phyloP scores from a whole-genome alignment of 805 yeast genomes.

The Metschnikowia baotianmanensis region DNA sequence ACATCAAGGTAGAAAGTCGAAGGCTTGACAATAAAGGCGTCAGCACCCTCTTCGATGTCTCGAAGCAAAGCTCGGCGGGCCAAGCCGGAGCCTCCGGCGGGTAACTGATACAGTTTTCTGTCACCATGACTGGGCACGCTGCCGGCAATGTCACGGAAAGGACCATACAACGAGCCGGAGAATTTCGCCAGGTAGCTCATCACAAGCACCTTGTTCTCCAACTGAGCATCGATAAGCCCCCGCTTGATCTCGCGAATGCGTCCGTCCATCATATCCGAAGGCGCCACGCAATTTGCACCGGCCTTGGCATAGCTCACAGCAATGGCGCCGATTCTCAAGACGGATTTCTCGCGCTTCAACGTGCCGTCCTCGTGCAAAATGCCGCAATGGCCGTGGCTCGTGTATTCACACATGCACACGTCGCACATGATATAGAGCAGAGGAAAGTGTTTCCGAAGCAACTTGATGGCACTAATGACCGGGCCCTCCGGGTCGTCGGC shows the following conservation, averaged over 20 bases:
- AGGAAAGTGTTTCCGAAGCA: slow-evolving; percentile 67
- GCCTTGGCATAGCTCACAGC: slow-evolving; percentile 95
- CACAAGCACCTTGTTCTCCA: slow-evolving; percentile 85
- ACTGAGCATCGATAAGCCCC: slow-evolving; percentile 73
- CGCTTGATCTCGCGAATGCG: slow-evolving; percentile 82
- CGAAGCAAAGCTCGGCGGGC: slow-evolving; percentile 89
- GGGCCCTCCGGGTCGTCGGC: slow-evolving; percentile 98
- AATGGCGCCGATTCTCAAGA: slow-evolving; percentile 84
- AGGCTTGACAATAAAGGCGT: slow-evolving; percentile 93
- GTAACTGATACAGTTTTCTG: slow-evolving; percentile 89
- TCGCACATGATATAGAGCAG: slow-evolving; percentile 86
- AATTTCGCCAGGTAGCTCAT: slow-evolving; percentile 96
- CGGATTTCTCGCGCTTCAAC: slow-evolving; percentile 71
- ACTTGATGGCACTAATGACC: slow-evolving; percentile 75
- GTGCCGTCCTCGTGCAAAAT: slow-evolving; percentile 82
- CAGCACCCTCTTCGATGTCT: slow-evolving; percentile 91
- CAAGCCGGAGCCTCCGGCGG: slow-evolving; percentile 87
- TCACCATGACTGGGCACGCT: slow-evolving; percentile 88
- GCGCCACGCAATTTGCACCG: slow-evolving; percentile 95
- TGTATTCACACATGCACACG: slow-evolving; percentile 95
- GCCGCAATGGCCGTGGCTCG: slow-evolving; percentile 98
- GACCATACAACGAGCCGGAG: slow-evolving; percentile 88
- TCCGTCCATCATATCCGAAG: slow-evolving; percentile 98
- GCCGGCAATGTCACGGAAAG: slow-evolving; percentile 97
- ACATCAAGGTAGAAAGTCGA: slow-evolving; percentile 93